Evolutionary conservation across 768 basidiomycete species (phyloP).

Genomic region (Gymnopilus dilepis): DNA sequence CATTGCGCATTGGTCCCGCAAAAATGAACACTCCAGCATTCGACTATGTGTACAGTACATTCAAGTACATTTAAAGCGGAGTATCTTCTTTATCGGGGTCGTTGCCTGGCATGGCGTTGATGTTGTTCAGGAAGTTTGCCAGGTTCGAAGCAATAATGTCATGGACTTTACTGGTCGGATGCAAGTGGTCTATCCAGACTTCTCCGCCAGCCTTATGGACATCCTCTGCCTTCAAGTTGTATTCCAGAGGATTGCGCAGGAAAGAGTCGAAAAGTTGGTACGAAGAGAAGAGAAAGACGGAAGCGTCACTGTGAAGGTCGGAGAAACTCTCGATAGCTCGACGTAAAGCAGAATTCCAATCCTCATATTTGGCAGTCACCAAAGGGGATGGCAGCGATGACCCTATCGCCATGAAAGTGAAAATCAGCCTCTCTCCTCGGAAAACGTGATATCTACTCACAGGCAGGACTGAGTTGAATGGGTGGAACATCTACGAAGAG

Average conservation of each 20-base stretch:
- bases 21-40: neutral
- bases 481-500: slow-evolving; percentile 66
- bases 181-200: slow-evolving; percentile 57
- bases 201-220: slow-evolving; percentile 38
- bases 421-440: neutral
- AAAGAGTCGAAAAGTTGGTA: slow-evolving; percentile 51
- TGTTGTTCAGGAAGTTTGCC: slow-evolving; percentile 38
- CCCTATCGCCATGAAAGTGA: neutral
- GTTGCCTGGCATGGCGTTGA: too few species aligned
- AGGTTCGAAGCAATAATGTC: slow-evolving; percentile 52
- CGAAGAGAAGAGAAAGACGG: slow-evolving; percentile 56
- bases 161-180: slow-evolving; percentile 56
- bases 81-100: too few species aligned
- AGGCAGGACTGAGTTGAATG: slow-evolving; percentile 50
- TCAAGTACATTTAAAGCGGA: too few species aligned
- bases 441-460: slow-evolving; percentile 29
- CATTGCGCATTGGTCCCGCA: neutral
- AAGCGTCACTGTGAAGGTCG: slow-evolving; percentile 45
- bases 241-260: slow-evolving; percentile 46
- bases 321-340: slow-evolving; percentile 39
- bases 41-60: too few species aligned
- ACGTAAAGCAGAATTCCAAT: slow-evolving; percentile 53
- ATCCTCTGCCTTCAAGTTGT: slow-evolving; percentile 45
- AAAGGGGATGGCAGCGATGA: neutral
- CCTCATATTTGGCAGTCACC: slow-evolving; percentile 1